phyloP scores from a whole-genome alignment of 768 basidiomycete genomes.

The Gyrodon lividus region DNA sequence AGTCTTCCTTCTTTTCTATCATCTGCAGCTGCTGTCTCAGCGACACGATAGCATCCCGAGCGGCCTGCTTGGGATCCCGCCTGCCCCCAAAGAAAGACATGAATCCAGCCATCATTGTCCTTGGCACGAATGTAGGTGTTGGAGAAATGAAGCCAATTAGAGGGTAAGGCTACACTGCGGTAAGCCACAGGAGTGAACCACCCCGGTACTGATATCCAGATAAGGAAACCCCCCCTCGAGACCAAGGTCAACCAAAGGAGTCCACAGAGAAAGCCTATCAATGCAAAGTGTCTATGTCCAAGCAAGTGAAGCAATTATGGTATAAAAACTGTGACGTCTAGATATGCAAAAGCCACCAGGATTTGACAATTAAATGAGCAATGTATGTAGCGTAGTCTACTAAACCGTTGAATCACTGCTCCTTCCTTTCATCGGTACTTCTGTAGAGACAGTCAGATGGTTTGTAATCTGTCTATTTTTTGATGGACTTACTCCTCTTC shows the following conservation, averaged over 20 bases:
- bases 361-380: slow-evolving; percentile 24
- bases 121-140: slow-evolving; percentile 1
- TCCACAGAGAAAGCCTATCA: not conserved
- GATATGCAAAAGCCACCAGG: slow-evolving; percentile 23
- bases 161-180: slow-evolving; percentile 17
- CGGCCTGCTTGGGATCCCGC: slow-evolving; percentile 78
- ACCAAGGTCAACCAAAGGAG: not conserved
- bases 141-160: not conserved
- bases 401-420: slow-evolving; percentile 22
- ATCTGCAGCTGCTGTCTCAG: slow-evolving; percentile 92
- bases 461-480: not conserved
- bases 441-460: slow-evolving; percentile 18
- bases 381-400: slow-evolving; percentile 24
- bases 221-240: slow-evolving; percentile 26
- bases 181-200: slow-evolving; percentile 10
- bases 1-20: slow-evolving; percentile 99
- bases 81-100: slow-evolving; percentile 90
- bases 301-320: slow-evolving; percentile 23
- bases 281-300: not conserved
- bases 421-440: slow-evolving; percentile 19
- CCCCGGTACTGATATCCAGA: slow-evolving; percentile 20
- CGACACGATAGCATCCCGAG: slow-evolving; percentile 90
- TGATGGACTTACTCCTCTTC: slow-evolving; percentile 49
- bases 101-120: slow-evolving; percentile 66
- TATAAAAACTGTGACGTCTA: slow-evolving; percentile 27